A percentile compares a stretch with the other conserved stretches of the same genome.
These are phyloP conservation scores for Paramyrothecium roridum DNA, from an alignment of 2,329 filamentous ascomycete genomes.

Conservation along the genomic window DNA sequence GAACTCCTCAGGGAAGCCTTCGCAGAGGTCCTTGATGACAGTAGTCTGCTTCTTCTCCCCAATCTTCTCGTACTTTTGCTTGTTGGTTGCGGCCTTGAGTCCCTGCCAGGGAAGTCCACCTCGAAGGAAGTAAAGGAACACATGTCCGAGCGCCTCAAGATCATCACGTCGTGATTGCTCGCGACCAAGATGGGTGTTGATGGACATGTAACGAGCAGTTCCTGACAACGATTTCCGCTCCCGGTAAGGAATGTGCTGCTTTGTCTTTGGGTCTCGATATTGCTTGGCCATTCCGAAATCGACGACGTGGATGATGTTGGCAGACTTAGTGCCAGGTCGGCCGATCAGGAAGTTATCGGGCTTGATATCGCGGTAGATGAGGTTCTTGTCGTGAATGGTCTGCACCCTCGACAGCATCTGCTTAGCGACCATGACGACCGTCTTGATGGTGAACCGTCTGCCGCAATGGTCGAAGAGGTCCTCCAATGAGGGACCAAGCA, in stretches of 20 bases:
- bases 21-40: constrained; percentile 92
- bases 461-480: constrained; percentile 98
- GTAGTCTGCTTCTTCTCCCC: constrained; percentile 99
- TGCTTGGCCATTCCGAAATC: constrained; percentile 99
- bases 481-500: constrained; percentile 90
- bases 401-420: constrained; percentile 96
- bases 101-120: constrained; percentile 71
- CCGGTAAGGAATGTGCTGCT: constrained; percentile 97
- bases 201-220: constrained; percentile 98
- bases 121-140: constrained; percentile 74
- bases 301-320: constrained; percentile 97
- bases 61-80: constrained; percentile 99
- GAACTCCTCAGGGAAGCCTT: constrained; percentile 95
- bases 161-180: constrained; percentile 97
- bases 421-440: constrained; percentile 98
- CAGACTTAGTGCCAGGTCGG: constrained; percentile 84
- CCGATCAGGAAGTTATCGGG: constrained; percentile 99
- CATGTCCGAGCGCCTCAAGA: constrained; percentile 78
- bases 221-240: constrained; percentile 96
- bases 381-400: constrained; percentile 96
- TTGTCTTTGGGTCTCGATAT: constrained; percentile 97
- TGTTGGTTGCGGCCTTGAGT: constrained; percentile 70
- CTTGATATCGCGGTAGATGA: constrained; percentile 99
- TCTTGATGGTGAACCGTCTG: constrained; percentile 92
- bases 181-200: constrained; percentile 95